Conservation (phyloP, 768 basidiomycete genomes). For the Trametes cingulata region DNA sequence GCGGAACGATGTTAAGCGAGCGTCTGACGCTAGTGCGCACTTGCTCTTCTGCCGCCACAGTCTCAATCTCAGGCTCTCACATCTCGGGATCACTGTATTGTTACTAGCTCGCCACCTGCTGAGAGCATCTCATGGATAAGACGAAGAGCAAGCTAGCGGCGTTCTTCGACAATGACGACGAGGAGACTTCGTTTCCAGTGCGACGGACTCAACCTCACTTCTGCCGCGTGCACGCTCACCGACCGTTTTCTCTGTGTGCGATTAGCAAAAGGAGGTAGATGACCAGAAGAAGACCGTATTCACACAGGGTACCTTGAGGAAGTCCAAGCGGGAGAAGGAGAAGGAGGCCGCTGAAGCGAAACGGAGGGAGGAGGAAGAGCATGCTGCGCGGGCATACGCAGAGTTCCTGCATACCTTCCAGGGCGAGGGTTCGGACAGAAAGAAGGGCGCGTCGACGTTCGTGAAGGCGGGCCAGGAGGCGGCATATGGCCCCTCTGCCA, state of each 20-base stretch:
- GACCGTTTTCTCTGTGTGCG: conserved; percentile 42
- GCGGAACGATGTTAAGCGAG: not conserved
- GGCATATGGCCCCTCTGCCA: conserved; percentile 46
- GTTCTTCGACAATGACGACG: conserved; percentile 85
- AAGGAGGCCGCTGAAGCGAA: conserved; percentile 91
- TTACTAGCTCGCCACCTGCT: too few species aligned
- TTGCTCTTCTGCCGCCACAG: not conserved
- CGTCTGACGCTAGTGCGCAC: not conserved
- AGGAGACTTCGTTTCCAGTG: conserved; percentile 87
- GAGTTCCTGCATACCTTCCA: conserved; percentile 88
- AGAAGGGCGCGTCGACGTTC: conserved; percentile 55
- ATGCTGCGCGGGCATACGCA: conserved; percentile 75
- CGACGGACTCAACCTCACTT: conserved; percentile 77
- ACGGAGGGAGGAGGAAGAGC: conserved; percentile 78
- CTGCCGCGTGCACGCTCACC: conserved; percentile 60
- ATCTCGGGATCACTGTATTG: not conserved
- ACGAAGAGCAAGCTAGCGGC: conserved; percentile 69
- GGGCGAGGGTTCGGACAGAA: conserved; percentile 58
- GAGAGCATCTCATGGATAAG: conserved; percentile 53
- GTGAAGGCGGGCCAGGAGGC: conserved; percentile 56
- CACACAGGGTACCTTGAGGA: conserved; percentile 80
- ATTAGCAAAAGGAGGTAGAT: conserved; percentile 82
- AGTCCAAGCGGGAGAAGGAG: conserved; percentile 91
- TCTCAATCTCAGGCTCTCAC: not conserved
- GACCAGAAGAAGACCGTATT: conserved; percentile 86